Base-by-base conservation (phyloP, 257 asterid genomes). In the Osmanthus fragrans region DNA sequence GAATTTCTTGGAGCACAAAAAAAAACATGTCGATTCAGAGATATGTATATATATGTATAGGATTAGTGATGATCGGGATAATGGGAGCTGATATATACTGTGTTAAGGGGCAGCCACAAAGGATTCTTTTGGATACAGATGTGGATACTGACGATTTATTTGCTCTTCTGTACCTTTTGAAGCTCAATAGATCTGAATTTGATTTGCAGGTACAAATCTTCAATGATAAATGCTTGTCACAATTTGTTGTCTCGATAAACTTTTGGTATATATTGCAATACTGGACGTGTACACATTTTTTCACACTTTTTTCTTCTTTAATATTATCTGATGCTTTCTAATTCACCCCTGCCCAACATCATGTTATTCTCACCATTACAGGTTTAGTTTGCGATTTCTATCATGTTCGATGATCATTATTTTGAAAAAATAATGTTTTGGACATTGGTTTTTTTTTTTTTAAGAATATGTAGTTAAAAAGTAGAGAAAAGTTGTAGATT, bases 121-220 rank as follows among this genome's bases (percentile, higher is more conserved):
- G 96, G 82, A 92, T 94, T 82, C 83, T 94, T 1, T 72, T 92
- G 89, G 98, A 91, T 68, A 88, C 97, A 21, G 97, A 94, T 70
- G 80, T 89, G 11, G 98, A 89, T 73, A 87, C 94, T 7, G 98
- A 91, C 84, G 98, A 94, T 87, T 74, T 91, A 16, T 91, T 94
- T 80, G 97, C 96, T 72, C 89, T 94, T 21, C 71, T 92, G 40
- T 94, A 92, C 79, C 76, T 92, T 70, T 80, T 94, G 91, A 94
- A 91, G 92, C 95, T 92, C 29, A 89, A 88, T 60, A 79, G 42
- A 71, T 86, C 98, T 11, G 80, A 84, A 34, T 85, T 94, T 72
- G 88, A 94, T 78, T 85, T 94, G 83, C 93, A 92, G 96, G 98
- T 94, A 73, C 29, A 39, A 25, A 23, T 39, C 15, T 60, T 54